Percentiles rank a stretch among this genome's conserved stretches.
These are phyloP conservation scores for Arachnomyces sp. DNA, from an alignment of 2,329 filamentous ascomycete species.

Conservation along the genomic window DNA sequence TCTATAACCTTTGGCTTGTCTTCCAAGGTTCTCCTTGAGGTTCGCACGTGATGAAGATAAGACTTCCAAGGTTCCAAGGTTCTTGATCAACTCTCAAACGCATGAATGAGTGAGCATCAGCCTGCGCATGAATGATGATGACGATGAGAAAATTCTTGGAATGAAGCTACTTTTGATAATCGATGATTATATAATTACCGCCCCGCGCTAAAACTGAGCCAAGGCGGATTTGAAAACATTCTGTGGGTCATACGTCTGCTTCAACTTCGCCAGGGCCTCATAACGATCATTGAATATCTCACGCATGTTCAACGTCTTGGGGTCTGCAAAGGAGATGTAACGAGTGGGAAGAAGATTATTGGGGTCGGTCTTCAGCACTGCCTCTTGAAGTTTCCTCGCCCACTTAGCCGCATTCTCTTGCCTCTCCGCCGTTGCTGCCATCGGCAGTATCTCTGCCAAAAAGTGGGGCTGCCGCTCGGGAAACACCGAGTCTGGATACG, in stretches of 20 bases:
- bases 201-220: not conserved
- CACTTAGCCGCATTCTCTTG: conserved; percentile 19
- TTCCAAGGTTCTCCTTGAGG: too few species aligned
- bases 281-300: conserved; percentile 25
- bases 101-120: too few species aligned
- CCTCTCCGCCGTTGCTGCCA: conserved; percentile 16
- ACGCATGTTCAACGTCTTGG: conserved; percentile 19
- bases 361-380: conserved; percentile 16
- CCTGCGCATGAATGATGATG: too few species aligned
- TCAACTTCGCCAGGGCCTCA: conserved; percentile 16
- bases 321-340: conserved; percentile 26
- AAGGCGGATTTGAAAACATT: conserved; percentile 27
- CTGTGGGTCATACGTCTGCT: conserved; percentile 29
- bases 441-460: conserved; percentile 30
- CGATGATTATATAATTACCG: too few species aligned
- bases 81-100: too few species aligned
- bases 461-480: conserved; percentile 25
- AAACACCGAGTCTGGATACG: conserved; percentile 22
- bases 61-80: too few species aligned
- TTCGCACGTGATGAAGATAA: too few species aligned
- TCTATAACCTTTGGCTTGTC: too few species aligned
- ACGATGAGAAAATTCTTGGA: too few species aligned
- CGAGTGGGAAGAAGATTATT: conserved; percentile 21
- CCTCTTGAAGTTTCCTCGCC: conserved; percentile 10
- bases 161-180: too few species aligned